Evolutionary conservation across 1,284 basidiomycete species (phyloP), one percentile per base, ranked within the genome.

Genomic region (Mixia osmundae): DNA sequence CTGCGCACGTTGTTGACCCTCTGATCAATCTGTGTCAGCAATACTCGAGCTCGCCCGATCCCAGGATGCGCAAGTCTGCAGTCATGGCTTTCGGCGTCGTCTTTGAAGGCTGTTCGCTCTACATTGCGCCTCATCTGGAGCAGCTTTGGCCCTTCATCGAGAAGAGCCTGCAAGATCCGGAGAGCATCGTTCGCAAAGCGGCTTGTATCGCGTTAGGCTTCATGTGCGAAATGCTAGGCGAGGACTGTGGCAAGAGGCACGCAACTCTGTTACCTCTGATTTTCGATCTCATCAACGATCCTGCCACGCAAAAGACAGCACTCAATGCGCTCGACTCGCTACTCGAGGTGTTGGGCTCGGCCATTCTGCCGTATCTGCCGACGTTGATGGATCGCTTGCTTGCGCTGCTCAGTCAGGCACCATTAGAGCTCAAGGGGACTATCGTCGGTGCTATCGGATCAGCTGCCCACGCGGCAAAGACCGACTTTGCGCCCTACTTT

Each of bases 21-120:
- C 72, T 99, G 34, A 76, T 77, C 42, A 60, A 59, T 36, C 54
- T 53, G 41, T 56, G 61, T 45, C 58, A 58, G 45, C 69, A 87
- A 48, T 89, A 85, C 59, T 78, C 85, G 61, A 63, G 66, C 10
- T 82, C 76, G 4, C 57, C 69, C n/a, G 72, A 89, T 47, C 62
- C 70, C 37, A 59, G 67, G 48, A 60, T 64, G 50, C 76, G 91
- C 44, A 87, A 91, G 47, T 80, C 82, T 33, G 91, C 87, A 5
- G 76, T 97, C 62, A 82, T 94, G 55, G 77, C 89, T 4, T 75
- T 99, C 40, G 91, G 89, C 49, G 82, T 97, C 33, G 71, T 75
- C 33, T 85, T 97, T 40, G 91, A 99, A 57, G 91, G 91, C 18
- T 95, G 89, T 64, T 85, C 79, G 58, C 85, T 97, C 62, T 97